Evolutionary conservation across 140 eudicot species (phyloP), one percentile per base, ranked within the genome.

Genomic region (Anethum foeniculum): DNA sequence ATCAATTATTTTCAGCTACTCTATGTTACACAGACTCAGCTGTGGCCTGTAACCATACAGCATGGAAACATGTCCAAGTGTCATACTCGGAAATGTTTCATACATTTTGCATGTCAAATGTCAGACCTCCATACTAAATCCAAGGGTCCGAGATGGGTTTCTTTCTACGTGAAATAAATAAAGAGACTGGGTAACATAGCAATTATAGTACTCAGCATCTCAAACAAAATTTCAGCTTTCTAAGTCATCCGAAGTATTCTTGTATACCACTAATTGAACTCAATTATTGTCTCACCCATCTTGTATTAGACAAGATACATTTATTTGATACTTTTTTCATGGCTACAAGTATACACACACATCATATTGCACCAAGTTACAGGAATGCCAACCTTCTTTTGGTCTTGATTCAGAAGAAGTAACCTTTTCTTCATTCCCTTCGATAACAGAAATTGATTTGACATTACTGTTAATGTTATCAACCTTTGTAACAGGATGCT

Each of bases 321-420:
- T 30, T 13, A 67, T 16, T 5, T 30, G 3, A 65, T 15, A 15
- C 43, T 28, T 4, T 67, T 67, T 41, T 15, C 16, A 28, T 67
- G 9, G n/a, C 11, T 14, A 67, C 39, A 68, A 27, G 15, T 5
- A 32, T n/a, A 23, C 13, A 15, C 8, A 13, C 8, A 13, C 51
- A 58, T 19, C 56, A 1, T 71, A 65, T 25, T 34, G 49, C 74
- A 68, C 44, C 19, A 39, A 11, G 34, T 43, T 44, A 64, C 52
- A 16, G 23, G 27, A 34, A 69, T 16, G 13, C 56, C 32, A 27
- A 94, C 98, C 98, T 91, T 88, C 93, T 92, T 89, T 94, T 72
- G 89, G 93, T 82, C 98, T 94, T 72, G 78, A 38, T 19, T 84
- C 85, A 43, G 87, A 81, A 71, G 34, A 68, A 52, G 65, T 56